These are phyloP conservation scores for Agaricus subrufescens DNA, from an alignment of 768 basidiomycete species.

Conservation along the genomic window DNA sequence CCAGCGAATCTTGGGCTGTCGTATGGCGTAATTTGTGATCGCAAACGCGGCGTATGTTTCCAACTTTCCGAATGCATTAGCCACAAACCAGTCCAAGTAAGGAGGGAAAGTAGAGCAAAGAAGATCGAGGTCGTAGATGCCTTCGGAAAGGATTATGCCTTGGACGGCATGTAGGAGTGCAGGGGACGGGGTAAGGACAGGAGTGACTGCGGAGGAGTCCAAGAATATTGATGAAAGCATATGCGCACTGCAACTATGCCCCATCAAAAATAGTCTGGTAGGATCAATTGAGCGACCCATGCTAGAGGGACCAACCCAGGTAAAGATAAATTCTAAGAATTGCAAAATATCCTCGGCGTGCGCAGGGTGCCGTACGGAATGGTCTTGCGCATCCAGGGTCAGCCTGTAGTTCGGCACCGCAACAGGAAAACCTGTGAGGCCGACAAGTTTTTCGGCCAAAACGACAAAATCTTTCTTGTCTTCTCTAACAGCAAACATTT, in stretches of 20 bases:
- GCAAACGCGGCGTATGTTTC: slow-evolving; percentile 47
- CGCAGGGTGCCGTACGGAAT: slow-evolving; percentile 55
- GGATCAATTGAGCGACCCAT: slow-evolving; percentile 30
- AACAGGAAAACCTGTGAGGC: slow-evolving; percentile 49
- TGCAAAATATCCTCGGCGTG: slow-evolving; percentile 64
- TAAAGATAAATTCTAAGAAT: slow-evolving; percentile 54
- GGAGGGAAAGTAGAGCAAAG: slow-evolving; percentile 59
- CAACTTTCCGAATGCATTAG: slow-evolving; percentile 50
- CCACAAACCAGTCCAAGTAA: slow-evolving; percentile 72
- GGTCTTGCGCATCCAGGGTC: slow-evolving; percentile 39
- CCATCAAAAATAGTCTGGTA: slow-evolving; percentile 50
- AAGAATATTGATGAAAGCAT: slow-evolving; percentile 72
- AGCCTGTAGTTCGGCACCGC: slow-evolving; percentile 78
- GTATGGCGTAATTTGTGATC: slow-evolving; percentile 34
- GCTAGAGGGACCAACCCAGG: slow-evolving; percentile 36
- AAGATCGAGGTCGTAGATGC: slow-evolving; percentile 71
- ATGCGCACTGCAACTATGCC: slow-evolving; percentile 82
- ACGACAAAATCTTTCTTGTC: slow-evolving; percentile 59
- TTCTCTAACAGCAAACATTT: slow-evolving; percentile 39
- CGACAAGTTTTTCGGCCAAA: slow-evolving; percentile 51
- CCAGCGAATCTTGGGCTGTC: slow-evolving; percentile 47
- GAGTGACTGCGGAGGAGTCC: slow-evolving; percentile 36
- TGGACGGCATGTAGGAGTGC: slow-evolving; percentile 39
- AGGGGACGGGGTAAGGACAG: slow-evolving; percentile 40
- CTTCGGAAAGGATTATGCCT: slow-evolving; percentile 65